phyloP scores from a whole-genome alignment of 257 asterid species.

The Penstemon newberryi region DNA sequence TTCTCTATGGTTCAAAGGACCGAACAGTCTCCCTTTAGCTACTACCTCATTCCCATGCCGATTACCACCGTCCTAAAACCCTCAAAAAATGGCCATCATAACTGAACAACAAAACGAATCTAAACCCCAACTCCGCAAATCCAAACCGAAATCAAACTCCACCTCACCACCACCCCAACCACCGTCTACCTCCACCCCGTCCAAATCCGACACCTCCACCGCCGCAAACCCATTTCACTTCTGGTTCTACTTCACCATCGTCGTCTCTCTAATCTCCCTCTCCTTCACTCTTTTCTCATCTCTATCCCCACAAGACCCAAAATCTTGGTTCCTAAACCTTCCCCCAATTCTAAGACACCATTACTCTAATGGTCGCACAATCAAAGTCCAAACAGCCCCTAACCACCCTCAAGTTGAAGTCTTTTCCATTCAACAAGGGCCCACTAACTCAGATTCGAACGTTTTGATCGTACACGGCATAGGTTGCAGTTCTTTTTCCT shows the following conservation, averaged over 20 bases:
- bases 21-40: too few relatives aligned
- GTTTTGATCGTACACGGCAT: slow-evolving; percentile 73
- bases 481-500: slow-evolving; percentile 80
- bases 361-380: slow-evolving; percentile 66
- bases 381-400: slow-evolving; percentile 73
- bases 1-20: too few relatives aligned
- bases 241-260: slow-evolving; percentile 73
- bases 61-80: neutral
- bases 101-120: slow-evolving; percentile 51
- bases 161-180: slow-evolving; percentile 37
- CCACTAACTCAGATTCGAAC: slow-evolving; percentile 45
- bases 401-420: slow-evolving; percentile 70
- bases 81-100: slow-evolving; percentile 58
- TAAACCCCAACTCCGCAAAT: slow-evolving; percentile 31
- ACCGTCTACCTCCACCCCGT: slow-evolving; percentile 26
- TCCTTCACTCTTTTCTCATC: slow-evolving; percentile 47
- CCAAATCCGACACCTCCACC: slow-evolving; percentile 30
- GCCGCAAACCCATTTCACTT: slow-evolving; percentile 65
- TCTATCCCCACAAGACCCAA: slow-evolving; percentile 66
- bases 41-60: slow-evolving; percentile 4
- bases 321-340: slow-evolving; percentile 72
- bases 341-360: slow-evolving; percentile 68
- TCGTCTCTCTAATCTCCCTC: slow-evolving; percentile 57
- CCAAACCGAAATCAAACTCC: slow-evolving; percentile 36
- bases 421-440: slow-evolving; percentile 70